These are phyloP conservation scores for Camelina laxa DNA, from an alignment of 345 rosid species.

Conservation along the genomic window DNA sequence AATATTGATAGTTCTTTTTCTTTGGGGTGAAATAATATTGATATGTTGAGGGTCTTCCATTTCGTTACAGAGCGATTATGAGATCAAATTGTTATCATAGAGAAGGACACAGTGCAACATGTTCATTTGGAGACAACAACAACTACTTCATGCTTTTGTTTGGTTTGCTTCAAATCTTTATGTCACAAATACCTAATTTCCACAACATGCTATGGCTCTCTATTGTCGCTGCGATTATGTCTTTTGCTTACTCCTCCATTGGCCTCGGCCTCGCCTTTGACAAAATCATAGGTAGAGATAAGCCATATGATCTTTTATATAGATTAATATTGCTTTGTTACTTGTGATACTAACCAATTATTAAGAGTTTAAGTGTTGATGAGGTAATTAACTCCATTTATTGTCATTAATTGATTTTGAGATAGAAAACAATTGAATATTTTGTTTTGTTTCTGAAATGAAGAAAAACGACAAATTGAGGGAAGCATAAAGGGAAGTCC, in stretches of 20 bases:
- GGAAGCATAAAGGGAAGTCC: conserved; percentile 67
- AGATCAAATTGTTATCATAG: conserved; percentile 68
- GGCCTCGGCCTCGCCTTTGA: conserved; percentile 44
- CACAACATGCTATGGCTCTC: conserved; percentile 46
- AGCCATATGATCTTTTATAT: neutral
- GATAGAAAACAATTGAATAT: neutral
- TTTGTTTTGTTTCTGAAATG: conserved; percentile 5
- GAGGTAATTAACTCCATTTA: too few relatives aligned
- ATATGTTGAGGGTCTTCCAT: neutral
- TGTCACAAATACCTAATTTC: conserved; percentile 59
- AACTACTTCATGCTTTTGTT: conserved; percentile 63
- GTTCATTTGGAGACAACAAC: conserved; percentile 50
- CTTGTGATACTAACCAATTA: too few relatives aligned
- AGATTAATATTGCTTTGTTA: too few relatives aligned
- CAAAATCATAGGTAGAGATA: conserved; percentile 30
- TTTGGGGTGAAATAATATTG: neutral
- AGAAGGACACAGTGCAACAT: conserved; percentile 49
- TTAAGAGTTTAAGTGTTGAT: too few relatives aligned
- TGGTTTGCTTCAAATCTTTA: conserved; percentile 49
- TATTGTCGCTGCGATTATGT: conserved; percentile 45
- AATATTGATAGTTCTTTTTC: neutral
- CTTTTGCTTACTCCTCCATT: conserved; percentile 45
- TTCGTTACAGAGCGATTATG: conserved; percentile 42
- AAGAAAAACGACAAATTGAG: conserved; percentile 53
- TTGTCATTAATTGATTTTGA: neutral